phyloP scores from a whole-genome alignment of 192 early-diverging fungal genomes.

The Coemansia erecta region DNA sequence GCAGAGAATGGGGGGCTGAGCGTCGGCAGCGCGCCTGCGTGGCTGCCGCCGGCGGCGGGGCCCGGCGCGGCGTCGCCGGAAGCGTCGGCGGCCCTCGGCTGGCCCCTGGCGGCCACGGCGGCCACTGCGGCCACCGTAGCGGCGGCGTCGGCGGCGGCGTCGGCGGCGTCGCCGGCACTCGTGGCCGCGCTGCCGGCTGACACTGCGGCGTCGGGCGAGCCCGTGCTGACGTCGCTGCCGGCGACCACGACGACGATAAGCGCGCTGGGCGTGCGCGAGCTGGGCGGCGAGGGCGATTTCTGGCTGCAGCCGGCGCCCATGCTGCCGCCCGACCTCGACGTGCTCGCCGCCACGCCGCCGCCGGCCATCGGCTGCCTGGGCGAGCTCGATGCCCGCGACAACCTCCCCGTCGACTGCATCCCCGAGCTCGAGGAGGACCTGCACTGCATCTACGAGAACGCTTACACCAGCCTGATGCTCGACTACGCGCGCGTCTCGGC shows the following conservation, averaged over 20 bases:
- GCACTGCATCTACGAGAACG: conserved; percentile 63
- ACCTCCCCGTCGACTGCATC: conserved; percentile 48
- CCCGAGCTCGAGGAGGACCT: conserved; percentile 69
- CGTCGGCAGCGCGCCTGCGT: conserved; percentile 31
- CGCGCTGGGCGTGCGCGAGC: conserved; percentile 41
- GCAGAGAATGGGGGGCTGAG: neutral
- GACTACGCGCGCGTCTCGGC: conserved; percentile 66
- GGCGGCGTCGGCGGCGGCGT: neutral
- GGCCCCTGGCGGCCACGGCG: conserved; percentile 20
- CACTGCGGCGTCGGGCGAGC: conserved; percentile 5
- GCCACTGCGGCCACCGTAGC: neutral
- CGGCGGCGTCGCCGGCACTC: neutral
- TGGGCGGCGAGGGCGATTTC: conserved; percentile 37
- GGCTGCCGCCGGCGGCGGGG: conserved; percentile 25
- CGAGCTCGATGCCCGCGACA: conserved; percentile 22
- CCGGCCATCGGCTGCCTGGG: conserved; percentile 36
- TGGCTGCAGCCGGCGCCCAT: conserved; percentile 36
- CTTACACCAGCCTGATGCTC: conserved; percentile 64
- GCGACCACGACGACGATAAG: conserved; percentile 34
- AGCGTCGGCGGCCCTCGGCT: conserved; percentile 28
- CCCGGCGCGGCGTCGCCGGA: neutral
- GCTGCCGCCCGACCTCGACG: conserved; percentile 44
- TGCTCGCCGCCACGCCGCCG: conserved; percentile 9
- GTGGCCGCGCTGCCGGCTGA: neutral
- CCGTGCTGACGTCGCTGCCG: conserved; percentile 7